Evolutionary conservation across 495 filamentous ascomycete genomes (phyloP).

Genomic region (Aspergillus kassunensis): DNA sequence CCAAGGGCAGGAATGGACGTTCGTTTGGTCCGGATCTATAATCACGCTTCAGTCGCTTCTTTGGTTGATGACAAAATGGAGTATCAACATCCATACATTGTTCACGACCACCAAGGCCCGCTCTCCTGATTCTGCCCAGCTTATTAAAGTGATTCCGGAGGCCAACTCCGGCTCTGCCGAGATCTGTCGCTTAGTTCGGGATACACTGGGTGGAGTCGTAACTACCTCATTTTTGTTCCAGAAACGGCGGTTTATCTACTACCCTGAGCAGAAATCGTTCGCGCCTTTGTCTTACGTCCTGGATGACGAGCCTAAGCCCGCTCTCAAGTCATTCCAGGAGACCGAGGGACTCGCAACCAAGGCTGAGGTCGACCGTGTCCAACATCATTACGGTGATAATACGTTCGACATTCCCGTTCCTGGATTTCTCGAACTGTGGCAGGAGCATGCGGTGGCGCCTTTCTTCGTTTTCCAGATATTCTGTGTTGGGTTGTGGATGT

Average conservation of each 20-base stretch:
- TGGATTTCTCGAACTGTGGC: constrained; percentile 90
- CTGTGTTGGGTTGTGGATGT: constrained; percentile 96
- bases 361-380: constrained; percentile 69
- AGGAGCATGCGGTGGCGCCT: constrained; percentile 96
- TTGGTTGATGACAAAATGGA: constrained; percentile 98
- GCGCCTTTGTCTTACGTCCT: constrained; percentile 79
- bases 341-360: constrained; percentile 66
- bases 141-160: constrained; percentile 91
- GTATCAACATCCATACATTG: constrained; percentile 73
- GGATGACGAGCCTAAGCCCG: constrained; percentile 77
- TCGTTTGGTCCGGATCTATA: constrained; percentile 84
- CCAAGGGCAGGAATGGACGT: constrained; percentile 88
- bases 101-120: constrained; percentile 75
- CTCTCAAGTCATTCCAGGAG: constrained; percentile 70
- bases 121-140: constrained; percentile 68
- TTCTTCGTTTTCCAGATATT: constrained; percentile 99
- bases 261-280: constrained; percentile 64
- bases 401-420: constrained; percentile 98
- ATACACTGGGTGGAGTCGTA: constrained; percentile 65
- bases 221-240: constrained; percentile 93
- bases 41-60: constrained; percentile 81
- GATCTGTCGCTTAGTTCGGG: constrained; percentile 73
- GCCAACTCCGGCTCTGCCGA: constrained; percentile 87
- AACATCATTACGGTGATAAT: constrained; percentile 93
- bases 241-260: constrained; percentile 92